A percentile compares a stretch with the other conserved stretches of the same genome.
Conservation (phyloP, 78 protist species). For the Guillardia theta region DNA sequence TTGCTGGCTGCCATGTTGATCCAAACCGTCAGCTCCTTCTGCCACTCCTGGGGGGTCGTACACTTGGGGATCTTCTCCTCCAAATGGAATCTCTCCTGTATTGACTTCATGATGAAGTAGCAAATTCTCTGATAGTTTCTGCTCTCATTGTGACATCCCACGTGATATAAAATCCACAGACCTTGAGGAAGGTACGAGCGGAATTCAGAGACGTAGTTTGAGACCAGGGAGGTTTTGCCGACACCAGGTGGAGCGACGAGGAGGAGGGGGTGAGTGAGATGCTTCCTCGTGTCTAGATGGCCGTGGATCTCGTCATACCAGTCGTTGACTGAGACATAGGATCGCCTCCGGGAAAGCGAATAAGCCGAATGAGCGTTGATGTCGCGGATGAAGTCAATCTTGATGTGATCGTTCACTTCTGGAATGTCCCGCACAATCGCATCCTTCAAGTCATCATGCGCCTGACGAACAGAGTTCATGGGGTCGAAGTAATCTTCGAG, state of each 20-base stretch:
- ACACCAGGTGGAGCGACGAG: background rate
- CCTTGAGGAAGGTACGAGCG: background rate
- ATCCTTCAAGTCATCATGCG: background rate
- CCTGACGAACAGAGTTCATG: background rate
- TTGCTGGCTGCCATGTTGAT: background rate
- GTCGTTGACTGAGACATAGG: background rate
- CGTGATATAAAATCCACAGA: background rate
- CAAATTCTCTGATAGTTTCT: background rate
- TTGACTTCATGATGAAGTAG: background rate
- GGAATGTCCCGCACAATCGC: background rate
- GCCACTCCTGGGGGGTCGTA: background rate
- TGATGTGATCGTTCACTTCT: background rate
- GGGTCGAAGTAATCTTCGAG: background rate
- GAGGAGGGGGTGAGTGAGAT: background rate
- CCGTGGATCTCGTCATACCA: background rate
- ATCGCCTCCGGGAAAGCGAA: background rate
- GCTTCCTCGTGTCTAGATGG: background rate
- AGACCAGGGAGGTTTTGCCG: background rate
- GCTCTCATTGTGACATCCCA: background rate
- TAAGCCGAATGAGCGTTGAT: background rate
- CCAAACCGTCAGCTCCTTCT: background rate
- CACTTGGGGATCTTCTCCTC: background rate
- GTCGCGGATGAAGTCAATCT: background rate
- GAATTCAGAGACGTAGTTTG: background rate
- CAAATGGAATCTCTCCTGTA: background rate